These are phyloP conservation scores for Pyricularia grisea DNA, from an alignment of 2,329 filamentous ascomycete species.

Conservation along the genomic window DNA sequence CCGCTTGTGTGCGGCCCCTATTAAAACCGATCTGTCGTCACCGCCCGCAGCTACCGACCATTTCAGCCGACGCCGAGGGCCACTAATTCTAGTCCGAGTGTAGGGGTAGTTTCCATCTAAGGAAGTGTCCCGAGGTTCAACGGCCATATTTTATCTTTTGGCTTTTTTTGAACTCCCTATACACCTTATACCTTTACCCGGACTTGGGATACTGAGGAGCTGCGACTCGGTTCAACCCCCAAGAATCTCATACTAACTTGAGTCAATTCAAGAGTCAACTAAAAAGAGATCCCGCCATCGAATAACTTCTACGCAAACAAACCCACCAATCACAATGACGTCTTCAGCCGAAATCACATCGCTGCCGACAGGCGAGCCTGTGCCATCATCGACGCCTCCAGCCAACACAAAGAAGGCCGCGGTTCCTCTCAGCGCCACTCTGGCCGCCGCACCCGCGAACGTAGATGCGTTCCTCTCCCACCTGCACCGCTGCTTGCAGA, in stretches of 20 bases:
- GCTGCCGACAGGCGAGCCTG: constrained; percentile 16
- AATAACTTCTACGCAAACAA: background rate
- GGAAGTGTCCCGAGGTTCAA: background rate
- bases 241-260: background rate
- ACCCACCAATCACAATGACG: constrained; percentile 1
- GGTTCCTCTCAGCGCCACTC: constrained; percentile 16
- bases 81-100: background rate
- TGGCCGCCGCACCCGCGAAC: constrained; percentile 27
- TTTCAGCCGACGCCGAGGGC: background rate
- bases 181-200: background rate
- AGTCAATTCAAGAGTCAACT: background rate
- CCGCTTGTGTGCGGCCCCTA: background rate
- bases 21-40: background rate
- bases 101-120: background rate
- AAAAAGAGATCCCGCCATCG: background rate
- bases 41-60: background rate
- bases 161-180: background rate
- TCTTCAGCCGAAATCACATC: constrained; percentile 11
- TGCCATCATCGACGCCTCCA: constrained; percentile 11
- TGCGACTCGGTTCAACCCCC: background rate
- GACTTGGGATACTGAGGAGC: background rate
- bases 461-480: constrained; percentile 44
- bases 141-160: background rate
- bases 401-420: constrained; percentile 6
- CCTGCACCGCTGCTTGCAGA: constrained; percentile 55